These are phyloP conservation scores for Cicer pinnatifidum DNA, from an alignment of 306 rosid species.

Conservation along the genomic window DNA sequence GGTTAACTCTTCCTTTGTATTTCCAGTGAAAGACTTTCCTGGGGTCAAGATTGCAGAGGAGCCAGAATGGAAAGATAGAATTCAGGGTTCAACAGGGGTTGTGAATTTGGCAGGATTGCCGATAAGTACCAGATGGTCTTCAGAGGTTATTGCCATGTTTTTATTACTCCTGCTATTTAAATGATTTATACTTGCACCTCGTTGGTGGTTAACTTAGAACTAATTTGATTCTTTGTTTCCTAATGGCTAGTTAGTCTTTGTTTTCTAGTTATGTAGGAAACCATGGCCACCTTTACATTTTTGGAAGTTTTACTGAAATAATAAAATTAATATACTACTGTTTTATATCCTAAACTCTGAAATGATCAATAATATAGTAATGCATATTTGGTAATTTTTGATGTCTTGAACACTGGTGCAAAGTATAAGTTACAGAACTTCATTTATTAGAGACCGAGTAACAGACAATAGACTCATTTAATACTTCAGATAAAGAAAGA, in stretches of 20 bases:
- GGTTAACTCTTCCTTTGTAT: slow-evolving; percentile 42
- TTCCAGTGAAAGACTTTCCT: slow-evolving; percentile 84
- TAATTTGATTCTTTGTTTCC: slow-evolving; percentile 1
- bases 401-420: slow-evolving; percentile 13
- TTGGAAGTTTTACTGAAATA: slow-evolving; percentile 6
- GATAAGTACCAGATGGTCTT: slow-evolving; percentile 93
- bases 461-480: slow-evolving; percentile 19
- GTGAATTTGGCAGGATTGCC: slow-evolving; percentile 97
- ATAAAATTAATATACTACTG: background rate
- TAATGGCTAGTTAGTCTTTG: slow-evolving; percentile 1
- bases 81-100: slow-evolving; percentile 80
- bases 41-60: slow-evolving; percentile 81
- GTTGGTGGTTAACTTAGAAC: slow-evolving; percentile 17
- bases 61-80: slow-evolving; percentile 80
- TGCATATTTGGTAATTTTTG: slow-evolving; percentile 6
- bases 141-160: slow-evolving; percentile 65
- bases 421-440: slow-evolving; percentile 25
- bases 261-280: slow-evolving; percentile 11
- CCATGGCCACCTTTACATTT: slow-evolving; percentile 8
- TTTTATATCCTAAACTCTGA: background rate
- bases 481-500: slow-evolving; percentile 79
- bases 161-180: slow-evolving; percentile 34
- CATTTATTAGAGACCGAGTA: background rate
- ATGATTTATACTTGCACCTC: background rate
- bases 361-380: background rate